phyloP scores from a whole-genome alignment of 768 basidiomycete genomes.

The Antrodiella citrinella region DNA sequence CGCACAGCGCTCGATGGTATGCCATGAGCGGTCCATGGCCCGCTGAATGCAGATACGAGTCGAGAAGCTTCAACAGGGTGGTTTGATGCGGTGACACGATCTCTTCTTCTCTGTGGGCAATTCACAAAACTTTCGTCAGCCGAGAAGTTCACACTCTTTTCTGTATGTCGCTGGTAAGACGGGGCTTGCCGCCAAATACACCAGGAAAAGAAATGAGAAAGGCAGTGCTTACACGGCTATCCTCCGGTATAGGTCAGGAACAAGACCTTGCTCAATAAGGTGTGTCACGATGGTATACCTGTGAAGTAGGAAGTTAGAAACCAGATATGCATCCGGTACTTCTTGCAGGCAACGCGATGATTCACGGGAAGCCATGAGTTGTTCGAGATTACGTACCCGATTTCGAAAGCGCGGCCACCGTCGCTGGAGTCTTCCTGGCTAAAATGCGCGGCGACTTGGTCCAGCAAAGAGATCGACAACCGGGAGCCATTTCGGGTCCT shows the following conservation, averaged over 20 bases:
- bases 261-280: slow-evolving; percentile 51
- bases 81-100: slow-evolving; percentile 79
- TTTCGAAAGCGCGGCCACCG: slow-evolving; percentile 63
- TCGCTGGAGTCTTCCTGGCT: slow-evolving; percentile 61
- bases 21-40: background rate
- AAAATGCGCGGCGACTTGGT: slow-evolving; percentile 61
- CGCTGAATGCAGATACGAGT: slow-evolving; percentile 60
- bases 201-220: background rate
- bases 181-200: no score
- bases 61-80: slow-evolving; percentile 79
- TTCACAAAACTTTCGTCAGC: slow-evolving; percentile 1
- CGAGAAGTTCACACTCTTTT: background rate
- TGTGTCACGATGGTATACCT: slow-evolving; percentile 63
- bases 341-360: no score
- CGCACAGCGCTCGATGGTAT: slow-evolving; percentile 33
- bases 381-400: slow-evolving; percentile 50
- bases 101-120: slow-evolving; percentile 55
- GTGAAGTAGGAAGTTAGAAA: slow-evolving; percentile 9
- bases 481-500: slow-evolving; percentile 49
- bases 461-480: slow-evolving; percentile 61
- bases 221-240: slow-evolving; percentile 47
- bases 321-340: slow-evolving; percentile 3
- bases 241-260: slow-evolving; percentile 50
- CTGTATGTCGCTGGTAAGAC: no score
- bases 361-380: no score